phyloP scores from a whole-genome alignment of 352 stramenopile genomes.

The Phytopythium cucurbitacearum region DNA sequence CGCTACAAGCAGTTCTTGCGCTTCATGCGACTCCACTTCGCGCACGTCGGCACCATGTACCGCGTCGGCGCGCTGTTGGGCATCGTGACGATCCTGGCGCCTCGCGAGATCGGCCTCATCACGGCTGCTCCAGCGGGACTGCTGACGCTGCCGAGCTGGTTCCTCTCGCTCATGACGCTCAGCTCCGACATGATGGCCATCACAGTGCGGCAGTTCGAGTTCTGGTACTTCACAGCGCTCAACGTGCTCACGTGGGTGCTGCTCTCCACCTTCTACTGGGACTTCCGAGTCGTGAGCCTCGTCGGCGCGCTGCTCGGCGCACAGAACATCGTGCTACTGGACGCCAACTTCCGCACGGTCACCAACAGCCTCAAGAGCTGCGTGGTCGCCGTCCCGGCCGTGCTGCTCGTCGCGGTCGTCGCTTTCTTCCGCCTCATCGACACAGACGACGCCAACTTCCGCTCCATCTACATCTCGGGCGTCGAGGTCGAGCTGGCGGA shows the following conservation, averaged over 20 bases:
- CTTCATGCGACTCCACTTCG: constrained; percentile 18
- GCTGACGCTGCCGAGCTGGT: constrained; percentile 10
- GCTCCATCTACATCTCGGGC: constrained; percentile 12
- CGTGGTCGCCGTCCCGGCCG: constrained; percentile 6
- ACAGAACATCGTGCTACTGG: constrained; percentile 18
- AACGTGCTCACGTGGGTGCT: constrained; percentile 18
- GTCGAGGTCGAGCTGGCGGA: constrained; percentile 24
- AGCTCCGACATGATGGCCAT: constrained; percentile 22
- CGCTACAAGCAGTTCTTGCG: constrained; percentile 9
- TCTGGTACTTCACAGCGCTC: constrained; percentile 32
- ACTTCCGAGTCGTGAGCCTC: constrained; percentile 20
- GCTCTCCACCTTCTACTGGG: constrained; percentile 20
- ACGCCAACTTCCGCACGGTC: constrained; percentile 33
- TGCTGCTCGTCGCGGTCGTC: constrained; percentile 14
- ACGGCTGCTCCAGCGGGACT: constrained; percentile 6
- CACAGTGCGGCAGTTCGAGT: constrained; percentile 22
- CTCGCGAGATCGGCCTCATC: constrained; percentile 8
- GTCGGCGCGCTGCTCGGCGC: constrained; percentile 13
- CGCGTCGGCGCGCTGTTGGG: constrained; percentile 5
- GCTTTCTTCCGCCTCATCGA: constrained; percentile 22
- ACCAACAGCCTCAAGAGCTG: constrained; percentile 18
- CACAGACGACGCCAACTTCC: constrained; percentile 12
- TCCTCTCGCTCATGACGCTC: constrained; percentile 19
- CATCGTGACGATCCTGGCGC: constrained; percentile 7
- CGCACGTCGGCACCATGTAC: constrained; percentile 7